phyloP scores from a whole-genome alignment of 805 yeast genomes.

The Monosporozyma unispora region DNA sequence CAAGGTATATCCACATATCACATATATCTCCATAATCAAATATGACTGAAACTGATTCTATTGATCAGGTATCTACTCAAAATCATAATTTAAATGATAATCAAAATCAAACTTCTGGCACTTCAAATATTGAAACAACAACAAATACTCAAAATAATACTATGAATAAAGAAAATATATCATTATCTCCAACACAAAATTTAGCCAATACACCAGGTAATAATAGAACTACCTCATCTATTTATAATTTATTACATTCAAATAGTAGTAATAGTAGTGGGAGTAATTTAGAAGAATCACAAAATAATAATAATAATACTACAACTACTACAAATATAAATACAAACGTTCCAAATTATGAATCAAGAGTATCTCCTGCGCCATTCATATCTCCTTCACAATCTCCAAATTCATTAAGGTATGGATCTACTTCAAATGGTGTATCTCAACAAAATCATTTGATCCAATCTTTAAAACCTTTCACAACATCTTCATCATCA shows the following conservation, averaged over 20 bases:
- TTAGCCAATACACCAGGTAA: not conserved
- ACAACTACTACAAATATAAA: too few relatives aligned
- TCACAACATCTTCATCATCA: slow-evolving; percentile 2
- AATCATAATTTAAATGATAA: not conserved
- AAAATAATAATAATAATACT: not conserved
- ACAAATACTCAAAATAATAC: too few relatives aligned
- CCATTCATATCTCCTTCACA: not conserved
- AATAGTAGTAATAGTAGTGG: not conserved
- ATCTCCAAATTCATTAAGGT: not conserved
- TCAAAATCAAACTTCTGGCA: not conserved
- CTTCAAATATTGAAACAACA: not conserved
- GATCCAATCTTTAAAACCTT: not conserved
- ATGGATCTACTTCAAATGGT: not conserved
- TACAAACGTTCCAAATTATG: too few relatives aligned
- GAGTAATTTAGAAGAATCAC: not conserved
- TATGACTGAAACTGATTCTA: not conserved
- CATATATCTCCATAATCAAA: too few relatives aligned
- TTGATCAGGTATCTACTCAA: not conserved
- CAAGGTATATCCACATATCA: too few relatives aligned
- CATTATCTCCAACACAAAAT: not conserved
- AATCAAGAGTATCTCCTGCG: not conserved
- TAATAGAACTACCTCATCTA: slow-evolving; percentile 11
- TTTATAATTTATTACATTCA: slow-evolving; percentile 11
- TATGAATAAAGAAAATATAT: not conserved
- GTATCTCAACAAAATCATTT: not conserved